Conservation (phyloP, 495 filamentous ascomycete species). For the Pseudomonodictys pantanalensis region DNA sequence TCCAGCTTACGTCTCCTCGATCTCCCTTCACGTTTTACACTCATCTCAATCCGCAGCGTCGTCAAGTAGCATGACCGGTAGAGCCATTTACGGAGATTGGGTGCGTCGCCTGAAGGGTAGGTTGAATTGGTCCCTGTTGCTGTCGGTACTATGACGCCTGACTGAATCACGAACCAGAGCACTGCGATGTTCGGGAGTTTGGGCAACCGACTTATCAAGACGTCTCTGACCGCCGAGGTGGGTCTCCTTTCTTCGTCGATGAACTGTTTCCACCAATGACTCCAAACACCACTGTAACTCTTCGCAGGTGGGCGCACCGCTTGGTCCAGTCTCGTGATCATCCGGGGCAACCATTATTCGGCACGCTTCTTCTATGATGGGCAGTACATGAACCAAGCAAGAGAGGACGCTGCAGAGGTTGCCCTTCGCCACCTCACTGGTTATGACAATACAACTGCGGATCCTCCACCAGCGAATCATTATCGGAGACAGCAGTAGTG, state of each 20-base stretch:
- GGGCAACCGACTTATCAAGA: slow-evolving; percentile 23
- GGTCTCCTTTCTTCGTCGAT: background rate
- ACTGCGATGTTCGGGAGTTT: slow-evolving; percentile 7
- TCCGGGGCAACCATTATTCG: slow-evolving; percentile 13
- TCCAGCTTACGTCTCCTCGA: background rate
- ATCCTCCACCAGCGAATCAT: slow-evolving; percentile 8
- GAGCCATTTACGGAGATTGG: slow-evolving; percentile 19
- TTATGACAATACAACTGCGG: background rate
- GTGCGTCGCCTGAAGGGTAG: slow-evolving; percentile 14
- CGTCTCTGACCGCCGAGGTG: slow-evolving; percentile 34
- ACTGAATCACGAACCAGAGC: slow-evolving; percentile 10
- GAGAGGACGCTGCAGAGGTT: slow-evolving; percentile 31
- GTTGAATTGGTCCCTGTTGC: slow-evolving; percentile 1
- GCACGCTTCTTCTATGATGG: slow-evolving; percentile 34
- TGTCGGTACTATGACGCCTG: background rate
- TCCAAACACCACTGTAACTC: too few species aligned
- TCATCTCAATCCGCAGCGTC: background rate
- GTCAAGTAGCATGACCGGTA: slow-evolving; percentile 11
- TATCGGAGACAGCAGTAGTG: too few species aligned
- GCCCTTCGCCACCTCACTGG: slow-evolving; percentile 12
- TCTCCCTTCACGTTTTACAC: background rate
- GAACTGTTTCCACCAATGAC: background rate
- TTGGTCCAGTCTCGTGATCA: slow-evolving; percentile 25
- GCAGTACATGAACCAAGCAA: slow-evolving; percentile 14
- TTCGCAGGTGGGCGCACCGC: slow-evolving; percentile 37